These are phyloP conservation scores for Aspergillus neoniger DNA, from an alignment of 2,329 filamentous ascomycete species.

Conservation along the genomic window DNA sequence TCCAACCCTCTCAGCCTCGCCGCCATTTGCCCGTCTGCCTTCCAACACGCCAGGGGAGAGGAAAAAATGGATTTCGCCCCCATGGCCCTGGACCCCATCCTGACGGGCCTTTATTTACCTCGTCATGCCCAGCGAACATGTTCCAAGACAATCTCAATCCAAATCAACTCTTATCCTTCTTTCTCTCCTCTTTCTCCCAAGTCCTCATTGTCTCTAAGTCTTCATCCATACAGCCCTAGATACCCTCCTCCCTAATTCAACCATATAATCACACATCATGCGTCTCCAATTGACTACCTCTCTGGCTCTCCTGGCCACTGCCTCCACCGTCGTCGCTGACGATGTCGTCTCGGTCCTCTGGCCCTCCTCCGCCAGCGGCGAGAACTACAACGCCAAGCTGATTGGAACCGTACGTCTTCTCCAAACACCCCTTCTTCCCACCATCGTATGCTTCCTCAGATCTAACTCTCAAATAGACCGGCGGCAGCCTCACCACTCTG, in stretches of 20 bases:
- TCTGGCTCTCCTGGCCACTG: constrained; percentile 29
- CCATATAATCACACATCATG: constrained; percentile 10
- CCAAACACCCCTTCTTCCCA: background rate
- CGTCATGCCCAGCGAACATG: background rate
- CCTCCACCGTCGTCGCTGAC: constrained; percentile 24
- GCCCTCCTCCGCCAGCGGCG: background rate
- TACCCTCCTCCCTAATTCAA: background rate
- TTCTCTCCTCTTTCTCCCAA: background rate
- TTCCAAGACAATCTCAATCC: background rate
- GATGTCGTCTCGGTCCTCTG: constrained; percentile 14
- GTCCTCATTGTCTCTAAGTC: too few relatives aligned
- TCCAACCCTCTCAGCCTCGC: background rate
- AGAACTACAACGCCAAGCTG: constrained; percentile 11
- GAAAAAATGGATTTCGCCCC: background rate
- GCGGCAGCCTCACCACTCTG: constrained; percentile 3
- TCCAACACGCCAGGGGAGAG: too few relatives aligned
- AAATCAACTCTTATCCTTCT: background rate
- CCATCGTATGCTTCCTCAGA: background rate
- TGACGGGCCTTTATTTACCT: background rate
- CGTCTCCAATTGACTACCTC: constrained; percentile 21
- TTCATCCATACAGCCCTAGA: background rate
- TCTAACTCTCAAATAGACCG: background rate
- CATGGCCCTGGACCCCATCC: background rate
- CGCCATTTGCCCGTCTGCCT: background rate
- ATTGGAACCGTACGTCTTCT: constrained; percentile 17